Conservation (phyloP, 345 rosid species). For the Gossypium anomalum region DNA sequence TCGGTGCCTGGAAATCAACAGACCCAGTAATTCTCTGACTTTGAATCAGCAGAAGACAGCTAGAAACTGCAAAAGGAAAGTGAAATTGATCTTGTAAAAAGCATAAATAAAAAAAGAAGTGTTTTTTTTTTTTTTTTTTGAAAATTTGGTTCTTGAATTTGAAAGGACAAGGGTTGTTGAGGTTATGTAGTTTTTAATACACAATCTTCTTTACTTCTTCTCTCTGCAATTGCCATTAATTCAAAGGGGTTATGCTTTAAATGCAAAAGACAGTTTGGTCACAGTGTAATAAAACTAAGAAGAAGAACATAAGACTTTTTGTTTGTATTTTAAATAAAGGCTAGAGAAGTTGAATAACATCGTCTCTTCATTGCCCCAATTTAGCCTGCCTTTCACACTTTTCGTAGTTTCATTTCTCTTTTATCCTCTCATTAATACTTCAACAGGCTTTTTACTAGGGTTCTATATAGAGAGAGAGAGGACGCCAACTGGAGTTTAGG, state of each 20-base stretch:
- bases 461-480: too few relatives aligned
- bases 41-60: constrained; percentile 47
- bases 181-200: constrained; percentile 8
- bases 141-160: constrained; percentile 32
- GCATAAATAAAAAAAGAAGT: constrained; percentile 20
- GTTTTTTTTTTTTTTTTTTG: not conserved
- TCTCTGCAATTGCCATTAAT: not conserved
- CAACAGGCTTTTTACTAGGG: not conserved
- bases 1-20: constrained; percentile 29
- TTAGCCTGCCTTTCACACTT: constrained; percentile 11
- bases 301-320: not conserved
- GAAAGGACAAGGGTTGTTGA: constrained; percentile 39
- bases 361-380: constrained; percentile 12
- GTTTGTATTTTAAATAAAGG: not conserved
- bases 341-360: not conserved
- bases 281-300: not conserved
- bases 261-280: not conserved
- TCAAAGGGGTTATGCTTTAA: not conserved
- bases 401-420: not conserved
- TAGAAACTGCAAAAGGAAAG: constrained; percentile 48
- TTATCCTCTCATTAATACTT: not conserved
- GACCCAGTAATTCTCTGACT: constrained; percentile 41
- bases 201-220: constrained; percentile 2
- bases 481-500: too few relatives aligned
- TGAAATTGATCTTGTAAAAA: constrained; percentile 32